Percentiles rank a stretch among this genome's conserved stretches.
phyloP scores from a whole-genome alignment of 768 basidiomycete genomes.

The Naematelia aurantialba region DNA sequence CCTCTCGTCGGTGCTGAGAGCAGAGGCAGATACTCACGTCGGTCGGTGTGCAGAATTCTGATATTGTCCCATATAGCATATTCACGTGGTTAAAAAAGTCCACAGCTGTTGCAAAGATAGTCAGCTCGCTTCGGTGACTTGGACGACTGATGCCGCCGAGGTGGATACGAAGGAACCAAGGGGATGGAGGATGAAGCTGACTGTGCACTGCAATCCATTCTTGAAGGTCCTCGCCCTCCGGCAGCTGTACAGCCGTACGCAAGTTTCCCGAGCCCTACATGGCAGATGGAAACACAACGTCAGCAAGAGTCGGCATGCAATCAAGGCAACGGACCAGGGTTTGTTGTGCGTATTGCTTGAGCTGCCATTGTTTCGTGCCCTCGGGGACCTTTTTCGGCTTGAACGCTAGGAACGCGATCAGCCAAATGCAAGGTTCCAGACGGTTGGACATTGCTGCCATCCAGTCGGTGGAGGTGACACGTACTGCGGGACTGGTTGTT shows the following conservation, averaged over 20 bases:
- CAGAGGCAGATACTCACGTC: constrained; percentile 62
- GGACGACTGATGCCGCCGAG: background rate
- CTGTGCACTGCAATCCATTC: constrained; percentile 99
- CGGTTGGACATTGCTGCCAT: background rate
- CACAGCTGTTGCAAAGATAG: constrained; percentile 61
- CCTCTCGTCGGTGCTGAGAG: no score
- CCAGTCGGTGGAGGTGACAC: constrained; percentile 7
- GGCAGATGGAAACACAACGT: background rate
- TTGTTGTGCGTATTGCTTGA: constrained; percentile 69
- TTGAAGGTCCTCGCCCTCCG: constrained; percentile 93
- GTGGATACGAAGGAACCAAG: background rate
- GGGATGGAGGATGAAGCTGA: constrained; percentile 49
- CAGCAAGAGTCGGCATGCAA: background rate
- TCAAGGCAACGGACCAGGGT: constrained; percentile 36
- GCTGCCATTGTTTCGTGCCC: constrained; percentile 95
- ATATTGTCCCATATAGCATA: constrained; percentile 97
- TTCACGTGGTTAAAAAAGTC: constrained; percentile 99
- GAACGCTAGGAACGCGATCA: constrained; percentile 58
- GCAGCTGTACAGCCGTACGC: constrained; percentile 82
- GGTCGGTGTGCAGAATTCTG: constrained; percentile 92
- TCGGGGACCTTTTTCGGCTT: constrained; percentile 93
- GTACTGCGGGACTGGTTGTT: constrained; percentile 34
- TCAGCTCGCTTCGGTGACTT: background rate
- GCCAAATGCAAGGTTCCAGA: background rate
- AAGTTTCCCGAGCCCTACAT: constrained; percentile 89